phyloP scores from a whole-genome alignment of 1,284 basidiomycete species.

The Peniophora sp. region DNA sequence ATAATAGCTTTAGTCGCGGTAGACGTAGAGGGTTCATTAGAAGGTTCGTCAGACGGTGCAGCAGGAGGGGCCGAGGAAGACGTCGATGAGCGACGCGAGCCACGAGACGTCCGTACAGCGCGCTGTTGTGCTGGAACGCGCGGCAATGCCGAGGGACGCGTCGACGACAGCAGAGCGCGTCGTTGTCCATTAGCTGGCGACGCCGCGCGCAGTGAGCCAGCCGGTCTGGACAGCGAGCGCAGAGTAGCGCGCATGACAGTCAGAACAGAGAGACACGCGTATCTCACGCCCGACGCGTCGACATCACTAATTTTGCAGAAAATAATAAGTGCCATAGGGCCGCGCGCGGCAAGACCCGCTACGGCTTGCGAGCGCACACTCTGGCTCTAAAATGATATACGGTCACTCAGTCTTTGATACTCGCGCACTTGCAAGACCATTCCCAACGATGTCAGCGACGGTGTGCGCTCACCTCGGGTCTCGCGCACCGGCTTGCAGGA shows the following conservation, averaged over 20 bases:
- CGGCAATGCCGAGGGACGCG: constrained; percentile 26
- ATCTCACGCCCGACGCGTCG: too few relatives aligned
- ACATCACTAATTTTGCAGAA: too few relatives aligned
- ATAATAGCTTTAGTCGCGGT: constrained; percentile 6
- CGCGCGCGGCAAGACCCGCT: too few relatives aligned
- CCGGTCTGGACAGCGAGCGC: constrained; percentile 45
- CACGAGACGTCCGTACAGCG: constrained; percentile 11
- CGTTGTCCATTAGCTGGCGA: constrained; percentile 11
- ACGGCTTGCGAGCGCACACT: too few relatives aligned
- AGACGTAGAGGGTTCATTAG: constrained; percentile 28
- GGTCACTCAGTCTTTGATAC: too few relatives aligned
- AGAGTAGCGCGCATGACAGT: constrained; percentile 42
- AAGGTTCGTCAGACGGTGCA: constrained; percentile 12
- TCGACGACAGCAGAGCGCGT: constrained; percentile 25
- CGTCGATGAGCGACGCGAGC: constrained; percentile 14
- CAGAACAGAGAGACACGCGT: too few relatives aligned
- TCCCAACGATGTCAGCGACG: too few relatives aligned
- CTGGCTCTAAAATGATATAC: too few relatives aligned
- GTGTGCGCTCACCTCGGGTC: too few relatives aligned
- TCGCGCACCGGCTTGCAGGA: too few relatives aligned
- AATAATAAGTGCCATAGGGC: too few relatives aligned
- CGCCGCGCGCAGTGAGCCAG: constrained; percentile 33
- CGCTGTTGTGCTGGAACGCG: constrained; percentile 26
- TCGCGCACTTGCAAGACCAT: too few relatives aligned
- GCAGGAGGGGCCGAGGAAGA: constrained; percentile 11